Conservation (phyloP, 2,329 filamentous ascomycete species). For the Albophoma yamanashiensis region DNA sequence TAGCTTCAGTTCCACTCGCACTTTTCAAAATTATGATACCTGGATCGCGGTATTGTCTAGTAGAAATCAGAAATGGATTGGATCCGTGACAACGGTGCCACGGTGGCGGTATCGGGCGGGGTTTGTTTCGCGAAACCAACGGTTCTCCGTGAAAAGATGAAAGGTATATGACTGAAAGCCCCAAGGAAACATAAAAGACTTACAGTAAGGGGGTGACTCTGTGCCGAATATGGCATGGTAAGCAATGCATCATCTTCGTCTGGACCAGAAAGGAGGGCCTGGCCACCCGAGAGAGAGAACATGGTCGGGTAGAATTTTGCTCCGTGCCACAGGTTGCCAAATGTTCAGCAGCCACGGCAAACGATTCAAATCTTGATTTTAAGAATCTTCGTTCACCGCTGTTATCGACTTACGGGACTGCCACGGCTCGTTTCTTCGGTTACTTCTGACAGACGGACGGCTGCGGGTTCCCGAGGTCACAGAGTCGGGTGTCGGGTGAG, state of each 20-base stretch:
- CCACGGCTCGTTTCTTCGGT: not conserved
- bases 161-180: not conserved
- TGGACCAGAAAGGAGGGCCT: not conserved
- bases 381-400: not conserved
- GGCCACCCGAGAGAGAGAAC: not conserved
- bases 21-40: not conserved
- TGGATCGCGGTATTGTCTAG: not conserved
- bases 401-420: not conserved
- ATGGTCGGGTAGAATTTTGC: not conserved
- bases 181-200: not conserved
- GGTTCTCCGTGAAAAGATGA: not conserved
- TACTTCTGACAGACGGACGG: not conserved
- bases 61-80: constrained; percentile 9
- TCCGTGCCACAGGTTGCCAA: not conserved
- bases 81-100: not conserved
- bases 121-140: not conserved
- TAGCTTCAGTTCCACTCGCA: not conserved
- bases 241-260: not conserved
- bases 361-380: not conserved
- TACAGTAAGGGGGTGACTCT: not conserved
- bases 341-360: not conserved
- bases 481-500: not conserved
- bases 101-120: not conserved
- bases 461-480: not conserved
- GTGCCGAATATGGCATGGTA: not conserved